These are phyloP conservation scores for Zopfochytrium polystomum DNA, from an alignment of 371 early-diverging fungal species.

Conservation along the genomic window DNA sequence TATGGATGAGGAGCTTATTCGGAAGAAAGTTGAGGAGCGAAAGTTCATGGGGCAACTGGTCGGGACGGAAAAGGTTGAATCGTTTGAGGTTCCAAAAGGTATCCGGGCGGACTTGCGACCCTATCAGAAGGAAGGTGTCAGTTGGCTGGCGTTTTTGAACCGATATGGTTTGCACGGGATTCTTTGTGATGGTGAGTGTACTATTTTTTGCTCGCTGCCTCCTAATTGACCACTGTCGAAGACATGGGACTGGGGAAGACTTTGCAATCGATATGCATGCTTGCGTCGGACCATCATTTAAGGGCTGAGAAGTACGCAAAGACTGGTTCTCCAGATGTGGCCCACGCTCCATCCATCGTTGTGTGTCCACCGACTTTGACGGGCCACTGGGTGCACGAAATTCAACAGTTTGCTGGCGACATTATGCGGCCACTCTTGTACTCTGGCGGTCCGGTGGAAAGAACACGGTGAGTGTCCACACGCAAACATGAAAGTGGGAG, in stretches of 20 bases:
- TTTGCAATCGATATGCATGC: constrained; percentile 93
- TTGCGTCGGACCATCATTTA: constrained; percentile 83
- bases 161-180: constrained; percentile 95
- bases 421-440: constrained; percentile 80
- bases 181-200: constrained; percentile 85
- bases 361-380: constrained; percentile 97
- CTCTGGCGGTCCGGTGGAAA: constrained; percentile 75
- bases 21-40: constrained; percentile 80
- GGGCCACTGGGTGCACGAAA: constrained; percentile 98
- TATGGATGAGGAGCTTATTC: constrained; percentile 72
- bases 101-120: constrained; percentile 89
- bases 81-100: constrained; percentile 79
- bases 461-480: constrained; percentile 55
- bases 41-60: constrained; percentile 87
- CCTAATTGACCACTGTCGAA: constrained; percentile 21
- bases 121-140: constrained; percentile 97
- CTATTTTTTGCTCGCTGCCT: neutral
- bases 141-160: constrained; percentile 97
- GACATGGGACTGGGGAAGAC: constrained; percentile 99
- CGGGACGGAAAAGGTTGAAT: constrained; percentile 82
- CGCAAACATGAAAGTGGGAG: constrained; percentile 1
- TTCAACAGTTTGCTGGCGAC: constrained; percentile 69
- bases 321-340: constrained; percentile 64
- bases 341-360: constrained; percentile 81
- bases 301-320: constrained; percentile 60